Evolutionary conservation across 176 grass and related monocot genomes (phyloP).

Genomic region (Musa beccarii): DNA sequence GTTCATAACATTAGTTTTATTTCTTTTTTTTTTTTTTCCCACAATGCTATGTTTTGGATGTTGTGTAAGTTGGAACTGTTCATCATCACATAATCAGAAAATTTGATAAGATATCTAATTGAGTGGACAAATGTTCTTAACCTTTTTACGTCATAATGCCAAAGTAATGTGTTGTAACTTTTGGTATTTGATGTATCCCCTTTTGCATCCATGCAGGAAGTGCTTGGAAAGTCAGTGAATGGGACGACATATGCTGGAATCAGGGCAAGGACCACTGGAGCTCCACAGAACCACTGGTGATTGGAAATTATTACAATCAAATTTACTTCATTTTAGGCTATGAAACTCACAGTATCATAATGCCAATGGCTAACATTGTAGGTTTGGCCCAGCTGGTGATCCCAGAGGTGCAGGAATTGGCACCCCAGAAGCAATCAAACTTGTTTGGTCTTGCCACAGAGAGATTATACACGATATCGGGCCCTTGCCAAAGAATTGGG

Average conservation of each 20-base stretch:
- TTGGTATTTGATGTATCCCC: not conserved
- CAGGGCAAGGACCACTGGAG: conserved; percentile 90
- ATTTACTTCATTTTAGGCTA: not conserved
- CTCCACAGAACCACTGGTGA: conserved; percentile 98
- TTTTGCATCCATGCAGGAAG: conserved; percentile 46
- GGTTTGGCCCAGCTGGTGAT: conserved; percentile 94
- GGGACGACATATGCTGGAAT: conserved; percentile 94
- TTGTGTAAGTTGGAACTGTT: too few relatives aligned
- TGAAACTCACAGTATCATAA: not conserved
- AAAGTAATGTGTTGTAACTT: too few relatives aligned
- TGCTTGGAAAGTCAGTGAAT: conserved; percentile 77
- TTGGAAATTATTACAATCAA: not conserved
- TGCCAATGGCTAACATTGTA: conserved; percentile 10
- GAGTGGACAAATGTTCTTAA: too few relatives aligned
- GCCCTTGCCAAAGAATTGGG: conserved; percentile 47
- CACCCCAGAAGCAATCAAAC: conserved; percentile 87
- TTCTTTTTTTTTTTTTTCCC: too few relatives aligned
- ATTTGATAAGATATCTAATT: too few relatives aligned
- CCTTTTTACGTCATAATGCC: too few relatives aligned
- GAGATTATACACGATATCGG: conserved; percentile 86
- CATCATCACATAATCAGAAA: too few relatives aligned
- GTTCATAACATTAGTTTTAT: too few relatives aligned
- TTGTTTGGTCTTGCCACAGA: conserved; percentile 97
- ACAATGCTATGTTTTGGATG: too few relatives aligned
- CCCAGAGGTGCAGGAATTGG: conserved; percentile 89